Conservation (phyloP, 129 eudicot species). For the Gnaphalium uliginosum region DNA sequence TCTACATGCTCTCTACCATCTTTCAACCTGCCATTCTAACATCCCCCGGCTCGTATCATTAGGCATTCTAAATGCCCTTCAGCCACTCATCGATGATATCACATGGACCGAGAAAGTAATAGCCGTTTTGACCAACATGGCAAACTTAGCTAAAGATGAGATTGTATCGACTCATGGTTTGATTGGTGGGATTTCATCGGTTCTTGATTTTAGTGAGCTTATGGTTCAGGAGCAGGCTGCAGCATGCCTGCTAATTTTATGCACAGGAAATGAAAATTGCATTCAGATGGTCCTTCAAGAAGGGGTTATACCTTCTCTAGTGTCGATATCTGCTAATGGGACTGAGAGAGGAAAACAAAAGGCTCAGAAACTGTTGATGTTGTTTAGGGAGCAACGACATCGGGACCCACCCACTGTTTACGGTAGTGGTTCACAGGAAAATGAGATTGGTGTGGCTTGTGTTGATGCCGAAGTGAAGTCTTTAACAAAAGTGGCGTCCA, state of each 20-base stretch:
- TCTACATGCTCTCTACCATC: constrained; percentile 72
- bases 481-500: constrained; percentile 50
- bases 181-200: constrained; percentile 48
- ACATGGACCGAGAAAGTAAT: constrained; percentile 75
- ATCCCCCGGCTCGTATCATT: constrained; percentile 62
- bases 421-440: constrained; percentile 10
- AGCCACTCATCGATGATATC: constrained; percentile 44
- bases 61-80: constrained; percentile 56
- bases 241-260: constrained; percentile 62
- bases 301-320: constrained; percentile 91
- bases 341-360: constrained; percentile 79
- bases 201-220: constrained; percentile 68
- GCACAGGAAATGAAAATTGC: constrained; percentile 70
- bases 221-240: constrained; percentile 90
- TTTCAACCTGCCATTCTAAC: constrained; percentile 65
- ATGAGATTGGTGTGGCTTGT: constrained; percentile 24
- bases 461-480: constrained; percentile 42
- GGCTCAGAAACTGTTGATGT: constrained; percentile 78
- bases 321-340: constrained; percentile 79
- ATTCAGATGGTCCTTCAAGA: constrained; percentile 87
- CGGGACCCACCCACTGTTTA: constrained; percentile 57
- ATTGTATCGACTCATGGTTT: constrained; percentile 54
- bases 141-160: constrained; percentile 57
- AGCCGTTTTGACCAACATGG: constrained; percentile 69
- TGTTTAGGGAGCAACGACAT: constrained; percentile 83